Evolutionary conservation across 768 basidiomycete species (phyloP).

Genomic region (Hebeloma cylindrosporum): DNA sequence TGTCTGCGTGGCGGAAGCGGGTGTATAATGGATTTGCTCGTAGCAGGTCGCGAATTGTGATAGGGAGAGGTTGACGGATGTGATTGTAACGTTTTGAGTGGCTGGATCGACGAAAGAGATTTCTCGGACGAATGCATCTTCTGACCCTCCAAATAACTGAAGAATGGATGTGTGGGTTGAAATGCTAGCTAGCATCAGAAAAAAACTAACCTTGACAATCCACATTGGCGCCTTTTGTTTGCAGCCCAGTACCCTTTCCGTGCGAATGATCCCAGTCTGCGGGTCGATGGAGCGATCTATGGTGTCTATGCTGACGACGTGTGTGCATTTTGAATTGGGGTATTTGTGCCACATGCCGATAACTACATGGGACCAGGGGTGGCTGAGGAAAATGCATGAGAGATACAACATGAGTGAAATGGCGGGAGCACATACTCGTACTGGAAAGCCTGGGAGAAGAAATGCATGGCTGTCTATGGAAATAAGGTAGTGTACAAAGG

Average conservation of each 20-base stretch:
- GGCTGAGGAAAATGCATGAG: constrained; percentile 45
- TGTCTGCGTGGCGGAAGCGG: constrained; percentile 62
- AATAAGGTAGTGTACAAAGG: constrained; percentile 31
- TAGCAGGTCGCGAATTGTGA: constrained; percentile 94
- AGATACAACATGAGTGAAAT: constrained; percentile 5
- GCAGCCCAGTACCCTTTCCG: constrained; percentile 86
- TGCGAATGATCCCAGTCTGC: constrained; percentile 84
- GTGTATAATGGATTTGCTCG: constrained; percentile 86
- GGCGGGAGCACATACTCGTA: constrained; percentile 66
- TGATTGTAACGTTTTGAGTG: constrained; percentile 77
- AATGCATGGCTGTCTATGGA: constrained; percentile 58
- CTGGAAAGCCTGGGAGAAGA: constrained; percentile 81
- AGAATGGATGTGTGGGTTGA: constrained; percentile 15
- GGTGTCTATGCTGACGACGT: constrained; percentile 86
- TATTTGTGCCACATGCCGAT: constrained; percentile 96
- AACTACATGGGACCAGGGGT: constrained; percentile 88
- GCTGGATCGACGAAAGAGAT: constrained; percentile 90
- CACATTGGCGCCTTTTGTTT: constrained; percentile 90
- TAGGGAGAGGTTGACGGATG: constrained; percentile 89
- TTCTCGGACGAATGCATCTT: constrained; percentile 93
- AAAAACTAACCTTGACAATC: constrained; percentile 80
- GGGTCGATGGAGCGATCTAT: constrained; percentile 83
- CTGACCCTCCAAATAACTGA: constrained; percentile 89
- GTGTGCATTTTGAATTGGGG: constrained; percentile 89
- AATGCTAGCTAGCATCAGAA: neutral